Evolutionary conservation across 2,329 filamentous ascomycete species (phyloP), one percentile per base, ranked within the genome.

Genomic region (Neofusicoccum ribis): DNA sequence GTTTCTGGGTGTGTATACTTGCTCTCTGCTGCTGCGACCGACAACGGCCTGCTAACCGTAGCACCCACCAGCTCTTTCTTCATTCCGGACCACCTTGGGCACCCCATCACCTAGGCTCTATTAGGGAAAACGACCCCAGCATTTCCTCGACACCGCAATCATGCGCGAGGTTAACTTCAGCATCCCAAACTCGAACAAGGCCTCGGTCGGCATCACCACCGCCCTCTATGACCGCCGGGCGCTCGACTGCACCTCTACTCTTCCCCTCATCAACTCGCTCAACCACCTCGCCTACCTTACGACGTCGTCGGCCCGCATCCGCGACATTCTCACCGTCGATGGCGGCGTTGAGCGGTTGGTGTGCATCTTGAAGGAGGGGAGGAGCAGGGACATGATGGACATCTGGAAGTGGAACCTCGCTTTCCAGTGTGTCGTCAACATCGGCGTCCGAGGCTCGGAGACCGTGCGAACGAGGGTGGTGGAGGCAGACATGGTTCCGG

Each of bases 371-470:
- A 99, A 99, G 80, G 92, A 97, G 80, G 95, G 95, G 68, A 87
- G 95, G 76, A 97, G 92, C 81, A 96, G 93, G 80, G 94, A 99
- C 77, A 90, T 97, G 89, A 97, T 98, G 94, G 94, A 97, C 78
- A 97, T 97, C 91, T 99, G 95, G 95, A 98, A 98, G 81, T 99
- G 95, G 95, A 99, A 97, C 75, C 85, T 99, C 68, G 95, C 95
- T 62, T 99, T 99, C 78, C 95, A 98, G 80, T 99, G 95, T 78
- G 93, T 98, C 69, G 95, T 99, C 76, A 99, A 99, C 79, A 98
- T 99, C 75, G 95, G 95, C 65, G 94, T 99, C 67, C 88, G 95
- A 71, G 95, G 95, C 67, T 97, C 95, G 12, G 95, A 99, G 81
- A 89, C 88, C 70, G 95, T 99, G 66, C 88, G 95, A 71, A 98